phyloP scores from a whole-genome alignment of 108 stramenopile species.

The Schizochytrium sp. region DNA sequence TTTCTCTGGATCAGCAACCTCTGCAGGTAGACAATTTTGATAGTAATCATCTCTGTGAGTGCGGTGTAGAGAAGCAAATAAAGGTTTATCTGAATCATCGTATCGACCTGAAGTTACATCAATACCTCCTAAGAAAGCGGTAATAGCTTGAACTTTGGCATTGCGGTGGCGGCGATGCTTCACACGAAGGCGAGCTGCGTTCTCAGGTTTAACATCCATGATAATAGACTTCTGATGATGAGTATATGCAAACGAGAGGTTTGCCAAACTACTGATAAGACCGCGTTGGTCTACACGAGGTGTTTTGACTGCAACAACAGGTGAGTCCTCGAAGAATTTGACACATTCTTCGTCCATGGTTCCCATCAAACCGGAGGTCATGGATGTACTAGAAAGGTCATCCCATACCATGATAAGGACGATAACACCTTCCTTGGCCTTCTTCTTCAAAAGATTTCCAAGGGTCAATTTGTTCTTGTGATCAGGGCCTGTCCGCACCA shows the following conservation, averaged over 20 bases:
- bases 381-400: background rate
- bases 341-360: background rate
- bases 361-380: background rate
- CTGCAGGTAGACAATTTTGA: slow-evolving; percentile 19
- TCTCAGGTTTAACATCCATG: slow-evolving; percentile 49
- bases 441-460: slow-evolving; percentile 27
- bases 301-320: slow-evolving; percentile 16
- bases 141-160: slow-evolving; percentile 39
- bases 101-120: slow-evolving; percentile 34
- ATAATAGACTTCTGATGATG: slow-evolving; percentile 47
- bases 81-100: slow-evolving; percentile 47
- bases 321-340: slow-evolving; percentile 18
- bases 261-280: slow-evolving; percentile 3
- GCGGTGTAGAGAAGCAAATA: slow-evolving; percentile 54
- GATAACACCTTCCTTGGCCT: slow-evolving; percentile 29
- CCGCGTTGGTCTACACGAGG: background rate
- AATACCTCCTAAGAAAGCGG: slow-evolving; percentile 50
- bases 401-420: slow-evolving; percentile 58
- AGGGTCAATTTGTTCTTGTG: slow-evolving; percentile 36
- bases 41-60: slow-evolving; percentile 54
- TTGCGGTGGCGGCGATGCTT: slow-evolving; percentile 48
- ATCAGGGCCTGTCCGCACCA: slow-evolving; percentile 52
- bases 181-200: slow-evolving; percentile 31
- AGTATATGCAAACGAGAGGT: background rate
- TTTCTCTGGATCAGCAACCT: background rate